Evolutionary conservation across 148 eudicot genomes (phyloP).

Genomic region (Cornus suecica): DNA sequence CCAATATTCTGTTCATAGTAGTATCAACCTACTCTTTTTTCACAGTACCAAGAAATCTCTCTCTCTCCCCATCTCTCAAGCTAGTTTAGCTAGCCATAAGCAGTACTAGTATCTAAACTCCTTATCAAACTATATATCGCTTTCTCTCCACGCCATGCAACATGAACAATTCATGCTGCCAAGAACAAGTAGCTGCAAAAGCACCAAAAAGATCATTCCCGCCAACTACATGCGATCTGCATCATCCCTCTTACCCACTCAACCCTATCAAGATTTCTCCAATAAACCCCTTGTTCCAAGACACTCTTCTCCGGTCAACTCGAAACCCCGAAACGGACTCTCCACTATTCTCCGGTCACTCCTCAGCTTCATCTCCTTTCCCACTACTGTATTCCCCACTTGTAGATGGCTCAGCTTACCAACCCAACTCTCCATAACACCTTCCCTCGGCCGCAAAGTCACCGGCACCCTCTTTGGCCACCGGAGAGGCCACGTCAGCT

Average conservation of each 20-base stretch:
- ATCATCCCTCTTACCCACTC: background rate
- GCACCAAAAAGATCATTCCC: conserved; percentile 32
- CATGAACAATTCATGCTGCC: conserved; percentile 20
- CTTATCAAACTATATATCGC: background rate
- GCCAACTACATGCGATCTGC: conserved; percentile 23
- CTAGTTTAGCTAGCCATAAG: background rate
- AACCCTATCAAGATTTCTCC: conserved; percentile 7
- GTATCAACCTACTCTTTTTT: background rate
- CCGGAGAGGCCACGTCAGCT: conserved; percentile 79
- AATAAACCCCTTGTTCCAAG: conserved; percentile 9
- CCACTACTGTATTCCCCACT: conserved; percentile 34
- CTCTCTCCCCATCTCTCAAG: background rate
- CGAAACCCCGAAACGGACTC: conserved; percentile 22
- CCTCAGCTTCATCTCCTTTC: conserved; percentile 43
- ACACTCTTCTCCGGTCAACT: conserved; percentile 15
- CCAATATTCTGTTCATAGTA: background rate
- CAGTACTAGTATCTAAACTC: background rate
- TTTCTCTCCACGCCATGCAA: conserved; percentile 20
- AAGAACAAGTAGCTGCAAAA: conserved; percentile 33
- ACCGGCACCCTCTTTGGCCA: conserved; percentile 82
- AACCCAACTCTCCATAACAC: conserved; percentile 23
- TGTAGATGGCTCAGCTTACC: conserved; percentile 43
- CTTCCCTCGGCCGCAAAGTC: conserved; percentile 54
- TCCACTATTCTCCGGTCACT: conserved; percentile 53
- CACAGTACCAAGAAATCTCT: background rate